Base-by-base conservation (phyloP, 1,284 basidiomycete genomes). In the Polyporus tsugae region DNA sequence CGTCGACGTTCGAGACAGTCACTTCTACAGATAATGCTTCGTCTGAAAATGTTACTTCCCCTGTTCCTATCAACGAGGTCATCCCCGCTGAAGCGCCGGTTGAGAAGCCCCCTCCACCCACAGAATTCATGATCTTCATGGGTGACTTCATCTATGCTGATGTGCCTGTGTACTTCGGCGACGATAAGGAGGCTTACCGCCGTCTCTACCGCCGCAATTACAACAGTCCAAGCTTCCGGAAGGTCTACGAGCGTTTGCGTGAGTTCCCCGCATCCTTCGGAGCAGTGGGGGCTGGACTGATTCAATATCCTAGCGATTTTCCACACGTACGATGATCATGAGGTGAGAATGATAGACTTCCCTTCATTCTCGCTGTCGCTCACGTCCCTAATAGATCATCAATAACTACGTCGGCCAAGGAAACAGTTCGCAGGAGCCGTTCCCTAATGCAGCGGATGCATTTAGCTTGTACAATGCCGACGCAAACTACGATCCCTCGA, bases 121-220 rank as follows among this genome's bases (percentile, higher is more conserved):
- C 83, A 2, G 85, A 87, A 66, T 93, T 92, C 73, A 78, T 92
- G 78, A 75, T 92, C 13, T 87, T 91, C 75, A 79, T 92, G 62
- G 91, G 91, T 2, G 91, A 94, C 75, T 90, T 92, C 74, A 91
- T 95, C 73, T 94, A 95, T 73, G 91, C 90, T 6, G 92, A 95
- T 75, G 88, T 93, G 1, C 93, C 93, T 3, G 70, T 83, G 15
- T 90, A 88, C 77, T 83, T 85, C 64, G 89, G 89, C 4, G 86
- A 89, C 69, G 79, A 84, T 67, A 78, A 80, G 65, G 85, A 89
- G 63, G 83, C 85, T 7, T 93, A 91, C 76, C 80, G 86, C 67
- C 84, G 90, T 52, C 81, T 91, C 19, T 93, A 93, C 75, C 81
- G 91, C 38, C 84, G 89, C 62, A 88, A 87, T 70, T 92, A 91